A percentile compares a stretch with the other conserved stretches of the same genome.
These are phyloP conservation scores for Asterella californica DNA, from an alignment of 225 moss, liverwort and hornwort genomes.

Conservation along the genomic window DNA sequence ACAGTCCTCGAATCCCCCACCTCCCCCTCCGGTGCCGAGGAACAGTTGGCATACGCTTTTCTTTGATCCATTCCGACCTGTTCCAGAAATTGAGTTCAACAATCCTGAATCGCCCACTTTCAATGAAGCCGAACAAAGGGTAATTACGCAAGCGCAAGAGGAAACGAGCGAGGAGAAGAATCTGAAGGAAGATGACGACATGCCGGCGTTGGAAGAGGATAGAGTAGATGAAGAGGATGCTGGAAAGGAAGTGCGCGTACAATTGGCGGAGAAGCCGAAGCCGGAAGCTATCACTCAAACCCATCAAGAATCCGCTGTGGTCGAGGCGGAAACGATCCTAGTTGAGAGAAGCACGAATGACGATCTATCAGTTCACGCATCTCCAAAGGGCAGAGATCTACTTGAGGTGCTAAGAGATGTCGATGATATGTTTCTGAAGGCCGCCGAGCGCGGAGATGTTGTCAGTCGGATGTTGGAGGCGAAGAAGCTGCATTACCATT, in stretches of 20 bases:
- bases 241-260: not conserved
- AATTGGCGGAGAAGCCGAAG: not conserved
- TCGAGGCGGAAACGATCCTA: slow-evolving; percentile 28
- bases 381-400: slow-evolving; percentile 49
- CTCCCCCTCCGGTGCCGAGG: slow-evolving; percentile 34
- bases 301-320: slow-evolving; percentile 1
- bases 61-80: slow-evolving; percentile 25
- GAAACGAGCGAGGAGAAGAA: not conserved
- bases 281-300: not conserved
- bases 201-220: slow-evolving; percentile 24
- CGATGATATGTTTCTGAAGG: slow-evolving; percentile 60
- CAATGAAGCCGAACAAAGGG: slow-evolving; percentile 22
- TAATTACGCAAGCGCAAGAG: not conserved
- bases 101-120: slow-evolving; percentile 32
- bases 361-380: slow-evolving; percentile 41
- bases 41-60: slow-evolving; percentile 50
- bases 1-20: slow-evolving; percentile 27
- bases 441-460: slow-evolving; percentile 59
- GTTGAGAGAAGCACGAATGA: slow-evolving; percentile 49
- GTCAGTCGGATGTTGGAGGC: slow-evolving; percentile 72
- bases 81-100: slow-evolving; percentile 12
- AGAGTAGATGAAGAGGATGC: not conserved
- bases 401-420: slow-evolving; percentile 72
- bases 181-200: slow-evolving; percentile 19
- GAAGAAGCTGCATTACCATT: slow-evolving; percentile 68